A percentile compares a stretch with the other conserved stretches of the same genome.
phyloP scores from a whole-genome alignment of 345 rosid species.

The Psidium guajava region DNA sequence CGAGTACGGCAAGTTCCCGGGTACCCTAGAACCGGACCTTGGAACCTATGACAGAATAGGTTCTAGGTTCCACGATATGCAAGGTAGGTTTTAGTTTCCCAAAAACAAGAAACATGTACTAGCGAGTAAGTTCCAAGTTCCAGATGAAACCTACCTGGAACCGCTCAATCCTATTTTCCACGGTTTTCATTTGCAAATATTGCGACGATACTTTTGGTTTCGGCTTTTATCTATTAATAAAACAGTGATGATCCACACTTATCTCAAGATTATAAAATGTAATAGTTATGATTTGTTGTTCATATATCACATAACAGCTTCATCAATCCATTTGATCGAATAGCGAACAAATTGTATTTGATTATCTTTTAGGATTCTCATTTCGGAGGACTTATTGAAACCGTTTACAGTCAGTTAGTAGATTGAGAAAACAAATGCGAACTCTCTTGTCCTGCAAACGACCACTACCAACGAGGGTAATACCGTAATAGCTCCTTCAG shows the following conservation, averaged over 20 bases:
- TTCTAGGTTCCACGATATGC: too few relatives aligned
- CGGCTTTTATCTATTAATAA: not conserved
- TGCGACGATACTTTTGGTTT: not conserved
- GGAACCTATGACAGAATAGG: too few relatives aligned
- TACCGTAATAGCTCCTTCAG: too few relatives aligned
- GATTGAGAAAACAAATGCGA: not conserved
- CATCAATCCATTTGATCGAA: not conserved
- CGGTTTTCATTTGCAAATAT: too few relatives aligned
- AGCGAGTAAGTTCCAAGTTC: too few relatives aligned
- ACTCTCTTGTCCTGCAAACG: not conserved
- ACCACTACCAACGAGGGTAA: not conserved
- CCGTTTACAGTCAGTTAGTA: not conserved
- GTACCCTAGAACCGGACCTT: too few relatives aligned
- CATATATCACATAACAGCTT: not conserved
- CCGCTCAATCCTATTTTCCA: too few relatives aligned
- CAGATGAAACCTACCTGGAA: too few relatives aligned
- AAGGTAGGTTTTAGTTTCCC: too few relatives aligned
- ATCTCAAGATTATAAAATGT: not conserved
- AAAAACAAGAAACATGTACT: too few relatives aligned
- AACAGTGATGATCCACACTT: not conserved
- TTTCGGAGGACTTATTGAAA: not conserved
- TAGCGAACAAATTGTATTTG: not conserved
- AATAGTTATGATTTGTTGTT: not conserved
- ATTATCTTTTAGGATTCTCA: not conserved
- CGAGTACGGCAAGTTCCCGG: too few relatives aligned